Evolutionary conservation across 148 eudicot genomes (phyloP), one percentile per base, ranked within the genome.

Genomic region (Rhododendron ovatum): DNA sequence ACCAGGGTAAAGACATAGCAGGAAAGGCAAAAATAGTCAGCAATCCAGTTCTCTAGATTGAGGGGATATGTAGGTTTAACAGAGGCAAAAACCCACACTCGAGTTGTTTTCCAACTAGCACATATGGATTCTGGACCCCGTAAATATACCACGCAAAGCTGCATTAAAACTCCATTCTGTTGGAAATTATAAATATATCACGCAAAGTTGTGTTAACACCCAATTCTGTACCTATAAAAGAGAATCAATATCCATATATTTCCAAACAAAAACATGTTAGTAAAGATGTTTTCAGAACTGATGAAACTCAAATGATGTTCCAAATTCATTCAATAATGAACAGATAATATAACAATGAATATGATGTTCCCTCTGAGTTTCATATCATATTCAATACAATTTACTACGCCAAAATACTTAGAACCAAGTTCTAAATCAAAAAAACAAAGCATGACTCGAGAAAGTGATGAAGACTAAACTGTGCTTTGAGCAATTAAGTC

Each of bases 281-380:
- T 17, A 15, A 55, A 28, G 15, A 69, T 69, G 75, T 26, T 69
- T 28, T 69, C 48, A 37, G 80, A 76, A 41, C 80, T 1, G 37
- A 59, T 39, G 37, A 33, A 33, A 18, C 67, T 33, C 67, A 35
- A 43, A 57, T 3, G 71, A 15, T 37, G 33, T 35, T 9, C 15
- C 83, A 20, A 53, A 82, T 13, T 35, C 35, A 57, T 35, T 57
- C 50, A 26, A 45, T 2, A 26, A 83, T 13, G 22, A 11, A 63
- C 7, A 41, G 37, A 45, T 2, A 61, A 57, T 51, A 55, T 78
- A 41, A 77, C 86, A 78, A 59, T 77, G 75, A 75, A 41, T 85
- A 85, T 33, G 45, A 35, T 78, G 59, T 15, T 85, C 67, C 82
- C 82, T 85, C 86, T 61, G 5, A 57, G 35, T 78, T 28, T 53